These are phyloP conservation scores for Neoscytalidium dimidiatum DNA, from an alignment of 2,329 filamentous ascomycete species.

Conservation along the genomic window DNA sequence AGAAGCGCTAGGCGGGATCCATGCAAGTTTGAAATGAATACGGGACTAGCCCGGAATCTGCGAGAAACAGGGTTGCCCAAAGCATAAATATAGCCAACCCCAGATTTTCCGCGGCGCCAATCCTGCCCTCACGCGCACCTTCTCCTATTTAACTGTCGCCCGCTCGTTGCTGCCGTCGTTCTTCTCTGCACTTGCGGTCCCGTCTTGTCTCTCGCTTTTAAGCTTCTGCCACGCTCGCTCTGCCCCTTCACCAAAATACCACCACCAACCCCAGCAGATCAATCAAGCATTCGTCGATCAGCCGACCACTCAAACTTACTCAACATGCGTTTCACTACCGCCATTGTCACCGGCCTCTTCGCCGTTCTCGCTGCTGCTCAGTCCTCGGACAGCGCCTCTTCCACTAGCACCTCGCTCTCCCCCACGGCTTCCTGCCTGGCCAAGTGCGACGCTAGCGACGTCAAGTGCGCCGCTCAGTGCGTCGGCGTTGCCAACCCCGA, in stretches of 20 bases:
- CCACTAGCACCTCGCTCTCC: constrained; percentile 32
- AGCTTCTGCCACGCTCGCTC: constrained; percentile 22
- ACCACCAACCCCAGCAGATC: background rate
- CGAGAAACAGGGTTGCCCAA: constrained; percentile 12
- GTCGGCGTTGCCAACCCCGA: constrained; percentile 55
- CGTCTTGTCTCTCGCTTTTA: constrained; percentile 20
- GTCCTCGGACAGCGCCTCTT: constrained; percentile 36
- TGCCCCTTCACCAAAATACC: background rate
- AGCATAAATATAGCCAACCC: constrained; percentile 24
- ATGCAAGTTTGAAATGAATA: constrained; percentile 14
- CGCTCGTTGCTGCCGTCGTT: background rate
- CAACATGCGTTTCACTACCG: constrained; percentile 47
- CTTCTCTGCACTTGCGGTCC: background rate
- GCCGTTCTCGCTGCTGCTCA: constrained; percentile 26
- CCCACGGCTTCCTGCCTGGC: constrained; percentile 36
- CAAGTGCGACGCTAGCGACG: constrained; percentile 45
- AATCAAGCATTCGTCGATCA: constrained; percentile 21
- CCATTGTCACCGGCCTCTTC: constrained; percentile 48
- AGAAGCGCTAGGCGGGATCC: constrained; percentile 3
- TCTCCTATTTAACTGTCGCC: constrained; percentile 24
- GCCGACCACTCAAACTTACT: background rate
- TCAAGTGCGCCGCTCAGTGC: constrained; percentile 56
- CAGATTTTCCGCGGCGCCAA: constrained; percentile 8
- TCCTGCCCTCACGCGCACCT: constrained; percentile 22
- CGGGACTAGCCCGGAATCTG: constrained; percentile 14